A percentile compares a stretch with the other conserved stretches of the same genome.
Conservation (phyloP, 345 rosid genomes). For the Eucalyptus erythrocorys region DNA sequence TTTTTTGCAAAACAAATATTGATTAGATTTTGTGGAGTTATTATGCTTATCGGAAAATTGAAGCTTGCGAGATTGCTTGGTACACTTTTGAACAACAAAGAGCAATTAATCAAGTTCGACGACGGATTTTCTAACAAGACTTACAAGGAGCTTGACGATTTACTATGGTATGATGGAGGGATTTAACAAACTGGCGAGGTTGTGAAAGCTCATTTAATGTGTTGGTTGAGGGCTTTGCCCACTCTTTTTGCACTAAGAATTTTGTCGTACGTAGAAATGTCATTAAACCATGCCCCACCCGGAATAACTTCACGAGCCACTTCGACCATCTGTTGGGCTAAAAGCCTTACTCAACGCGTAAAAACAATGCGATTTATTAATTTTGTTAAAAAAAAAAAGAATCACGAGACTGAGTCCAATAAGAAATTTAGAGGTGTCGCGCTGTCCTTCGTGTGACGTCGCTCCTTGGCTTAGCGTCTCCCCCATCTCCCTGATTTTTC, state of each 20-base stretch:
- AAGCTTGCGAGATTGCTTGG: too few species aligned
- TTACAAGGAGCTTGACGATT: not conserved
- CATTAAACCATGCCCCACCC: not conserved
- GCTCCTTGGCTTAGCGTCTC: not conserved
- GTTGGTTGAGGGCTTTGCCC: not conserved
- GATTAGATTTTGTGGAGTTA: not conserved
- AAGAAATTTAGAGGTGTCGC: not conserved
- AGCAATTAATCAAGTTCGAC: too few species aligned
- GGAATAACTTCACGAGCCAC: not conserved
- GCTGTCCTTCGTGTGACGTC: not conserved
- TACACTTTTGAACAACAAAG: too few species aligned
- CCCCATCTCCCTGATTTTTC: not conserved
- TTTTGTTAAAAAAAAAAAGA: not conserved
- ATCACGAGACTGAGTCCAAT: not conserved
- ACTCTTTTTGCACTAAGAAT: not conserved
- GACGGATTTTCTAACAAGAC: too few species aligned
- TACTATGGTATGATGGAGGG: not conserved
- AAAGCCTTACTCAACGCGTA: fast-evolving
- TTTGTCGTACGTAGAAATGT: not conserved
- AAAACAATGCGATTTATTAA: not conserved
- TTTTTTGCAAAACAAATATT: not conserved
- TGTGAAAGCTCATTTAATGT: not conserved
- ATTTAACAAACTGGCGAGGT: not conserved
- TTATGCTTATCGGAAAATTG: fast-evolving
- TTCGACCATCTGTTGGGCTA: not conserved